Base-by-base conservation (phyloP, 2,329 filamentous ascomycete genomes). In the Talaromyces sp. region DNA sequence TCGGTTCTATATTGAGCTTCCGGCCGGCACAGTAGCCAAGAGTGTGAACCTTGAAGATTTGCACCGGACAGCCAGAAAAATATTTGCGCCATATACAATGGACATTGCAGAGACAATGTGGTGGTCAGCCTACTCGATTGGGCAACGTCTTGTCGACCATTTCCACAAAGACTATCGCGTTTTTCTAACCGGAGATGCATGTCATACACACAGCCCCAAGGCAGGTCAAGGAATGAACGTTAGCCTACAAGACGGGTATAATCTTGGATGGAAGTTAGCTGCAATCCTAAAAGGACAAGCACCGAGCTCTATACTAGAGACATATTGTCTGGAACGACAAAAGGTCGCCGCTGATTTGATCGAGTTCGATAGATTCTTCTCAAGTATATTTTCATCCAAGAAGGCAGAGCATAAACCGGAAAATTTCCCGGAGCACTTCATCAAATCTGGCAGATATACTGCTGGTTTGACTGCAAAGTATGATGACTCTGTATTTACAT, bases 81-180 rank as follows among this genome's bases (percentile, higher is more conserved):
- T 90, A 56, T 78, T 93, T 27, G 77, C 78, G 0, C 90, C 90
- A 0, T 93, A 91, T 72, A 87, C 81, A 31, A 76, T 93, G 3
- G 82, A 83, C 0, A 90, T 90, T 68, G 76, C 84, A 45, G 84
- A 89, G 65, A 86, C 86, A 65, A 84, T 88, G 69, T 90, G 87
- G 86, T 90, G 86, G 85, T 87, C 84, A 0, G 87, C 85, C 0
- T 90, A 89, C 69, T 84, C 90, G 67, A 89, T 91, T 54, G 88
- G 88, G 0, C 88, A 90, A 71, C 81, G 89, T 6, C 83, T 90
- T 0, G 86, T 84, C 3, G 82, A 81, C 1, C 78, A 82, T 48
- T 90, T 89, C 73, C 83, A 82, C 47, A 80, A 80, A 7, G 75
- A 79, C 13, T 81, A 84, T 27, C 82, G 88, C 3, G 81, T 93